phyloP scores from a whole-genome alignment of 257 asterid species.

The Solanum sitiens region DNA sequence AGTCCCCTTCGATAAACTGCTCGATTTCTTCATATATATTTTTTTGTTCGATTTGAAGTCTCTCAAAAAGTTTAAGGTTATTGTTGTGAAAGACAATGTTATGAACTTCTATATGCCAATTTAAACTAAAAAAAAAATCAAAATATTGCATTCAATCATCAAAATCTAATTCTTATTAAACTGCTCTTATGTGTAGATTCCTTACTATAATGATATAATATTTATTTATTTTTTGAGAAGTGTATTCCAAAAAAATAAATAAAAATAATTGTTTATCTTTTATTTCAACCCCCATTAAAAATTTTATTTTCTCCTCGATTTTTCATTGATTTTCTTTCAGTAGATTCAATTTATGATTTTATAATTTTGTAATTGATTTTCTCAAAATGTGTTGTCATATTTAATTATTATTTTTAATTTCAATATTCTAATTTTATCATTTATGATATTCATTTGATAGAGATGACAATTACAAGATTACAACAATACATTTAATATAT shows the following conservation, averaged over 20 bases:
- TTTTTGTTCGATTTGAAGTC: neutral
- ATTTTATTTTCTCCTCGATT: neutral
- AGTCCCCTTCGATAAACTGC: slow-evolving; percentile 30
- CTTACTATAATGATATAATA: slow-evolving; percentile 5
- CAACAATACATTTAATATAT: neutral
- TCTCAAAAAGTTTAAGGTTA: slow-evolving; percentile 12
- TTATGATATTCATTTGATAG: neutral
- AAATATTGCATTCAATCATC: slow-evolving; percentile 7
- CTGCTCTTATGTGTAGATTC: slow-evolving; percentile 31
- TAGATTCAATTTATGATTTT: neutral
- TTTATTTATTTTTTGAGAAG: neutral
- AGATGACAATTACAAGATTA: neutral
- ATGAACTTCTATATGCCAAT: slow-evolving; percentile 19
- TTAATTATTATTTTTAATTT: neutral
- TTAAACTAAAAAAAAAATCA: slow-evolving; percentile 3
- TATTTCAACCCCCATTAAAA: neutral
- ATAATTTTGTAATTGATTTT: neutral
- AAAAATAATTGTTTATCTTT: neutral
- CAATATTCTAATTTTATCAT: neutral
- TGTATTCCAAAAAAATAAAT: neutral
- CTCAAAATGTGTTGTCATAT: neutral
- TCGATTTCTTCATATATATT: slow-evolving; percentile 37
- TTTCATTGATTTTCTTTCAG: neutral
- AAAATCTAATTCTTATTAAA: slow-evolving; percentile 12
- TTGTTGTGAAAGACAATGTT: slow-evolving; percentile 38